Evolutionary conservation across 306 rosid species (phyloP), one percentile per base, ranked within the genome.

Genomic region (Comarum palustre): DNA sequence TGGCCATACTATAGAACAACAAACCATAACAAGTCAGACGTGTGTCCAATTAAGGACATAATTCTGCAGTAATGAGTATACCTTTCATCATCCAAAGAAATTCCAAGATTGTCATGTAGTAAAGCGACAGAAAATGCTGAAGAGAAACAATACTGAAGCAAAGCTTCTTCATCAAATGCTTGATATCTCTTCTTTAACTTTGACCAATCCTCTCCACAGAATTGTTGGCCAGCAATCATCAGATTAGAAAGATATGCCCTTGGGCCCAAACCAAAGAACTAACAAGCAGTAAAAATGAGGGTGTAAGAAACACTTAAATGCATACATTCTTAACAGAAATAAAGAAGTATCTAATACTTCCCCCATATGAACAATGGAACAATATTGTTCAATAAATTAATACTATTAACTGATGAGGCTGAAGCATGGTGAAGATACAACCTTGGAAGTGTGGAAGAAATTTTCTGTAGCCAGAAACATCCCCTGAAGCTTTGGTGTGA

Each of bases 401-500:
- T 58, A 55, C 74, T 69, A 42, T 78, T 73, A 77, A 63, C 14
- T 48, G 57, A 54, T 63, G 42, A 72, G 72, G 62, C 54, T 48
- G 31, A 36, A 38, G 69, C 50, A 42, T 61, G 45, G 66, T 74
- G 73, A 63, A 27, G 63, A 68, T 29, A 69, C 74, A 72, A 94
- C 99, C 97, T 92, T 87, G 68, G 96, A 91, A 42, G 96, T 91
- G 82, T 95, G 74, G 79, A 90, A 95, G 92, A 95, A 95, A 81
- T 91, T 95, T 81, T 95, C 99, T 9, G 99, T 95, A 16, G 99
- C 99, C 84, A 95, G 78, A 83, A 95, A 88, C 54, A 88, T 95
- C 61, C 99, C 99, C 69, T 75, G 81, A 63, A 91, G 97, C 83
- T 86, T 86, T 66, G 99, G 99, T 43, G 85, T 75, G 82, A 88